A percentile compares a stretch with the other conserved stretches of the same genome.
Conservation (phyloP, 768 basidiomycete genomes). For the Mrakia frigida region DNA sequence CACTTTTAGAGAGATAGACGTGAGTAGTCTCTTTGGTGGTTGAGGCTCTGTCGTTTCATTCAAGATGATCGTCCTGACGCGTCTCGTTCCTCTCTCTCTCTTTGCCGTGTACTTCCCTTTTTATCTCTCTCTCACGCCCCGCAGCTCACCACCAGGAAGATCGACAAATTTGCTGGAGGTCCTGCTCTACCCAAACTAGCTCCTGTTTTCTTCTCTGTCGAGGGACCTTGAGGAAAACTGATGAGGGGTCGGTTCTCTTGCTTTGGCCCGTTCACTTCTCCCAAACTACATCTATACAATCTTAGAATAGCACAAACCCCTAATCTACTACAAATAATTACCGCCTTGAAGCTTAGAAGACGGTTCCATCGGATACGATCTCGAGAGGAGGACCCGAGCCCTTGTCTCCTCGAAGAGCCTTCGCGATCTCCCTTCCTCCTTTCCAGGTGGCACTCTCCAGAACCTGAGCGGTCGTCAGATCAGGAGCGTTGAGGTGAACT, state of each 20-base stretch:
- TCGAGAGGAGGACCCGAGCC: constrained; percentile 69
- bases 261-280: too few relatives aligned
- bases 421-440: constrained; percentile 88
- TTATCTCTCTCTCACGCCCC: background rate
- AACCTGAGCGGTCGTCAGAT: constrained; percentile 76
- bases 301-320: too few relatives aligned
- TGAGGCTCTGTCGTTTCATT: too few relatives aligned
- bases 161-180: too few relatives aligned
- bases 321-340: background rate
- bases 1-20: background rate
- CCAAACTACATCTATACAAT: too few relatives aligned
- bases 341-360: constrained; percentile 51
- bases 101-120: background rate
- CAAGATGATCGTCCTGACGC: background rate
- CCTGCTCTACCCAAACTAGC: too few relatives aligned
- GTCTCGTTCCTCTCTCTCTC: background rate
- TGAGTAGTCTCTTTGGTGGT: background rate
- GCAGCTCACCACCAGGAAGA: too few relatives aligned
- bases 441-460: constrained; percentile 97
- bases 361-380: constrained; percentile 76
- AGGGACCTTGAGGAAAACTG: too few relatives aligned
- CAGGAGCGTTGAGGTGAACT: constrained; percentile 51
- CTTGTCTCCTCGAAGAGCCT: constrained; percentile 57
- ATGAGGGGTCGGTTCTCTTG: too few relatives aligned
- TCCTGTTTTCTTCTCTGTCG: too few relatives aligned